Conservation (phyloP, 2,329 filamentous ascomycete genomes). For the Phialophora verrucosa region DNA sequence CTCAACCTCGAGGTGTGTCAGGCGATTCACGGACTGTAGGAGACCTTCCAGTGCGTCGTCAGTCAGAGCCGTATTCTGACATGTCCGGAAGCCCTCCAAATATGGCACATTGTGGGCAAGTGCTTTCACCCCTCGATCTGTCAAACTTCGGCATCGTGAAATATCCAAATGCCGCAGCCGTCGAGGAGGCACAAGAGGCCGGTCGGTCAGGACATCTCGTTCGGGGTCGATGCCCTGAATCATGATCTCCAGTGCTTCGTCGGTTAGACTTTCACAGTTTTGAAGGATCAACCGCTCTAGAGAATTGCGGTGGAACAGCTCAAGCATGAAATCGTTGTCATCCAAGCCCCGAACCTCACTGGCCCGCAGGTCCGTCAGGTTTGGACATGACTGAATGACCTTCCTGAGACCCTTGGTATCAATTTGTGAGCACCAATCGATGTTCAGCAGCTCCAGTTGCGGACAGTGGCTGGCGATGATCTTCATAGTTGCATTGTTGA, state of each 20-base stretch:
- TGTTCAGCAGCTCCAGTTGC: slow-evolving; percentile 80
- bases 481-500: slow-evolving; percentile 83
- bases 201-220: slow-evolving; percentile 78
- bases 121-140: slow-evolving; percentile 71
- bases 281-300: slow-evolving; percentile 82
- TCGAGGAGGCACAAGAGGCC: slow-evolving; percentile 76
- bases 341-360: slow-evolving; percentile 83
- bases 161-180: slow-evolving; percentile 84
- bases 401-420: slow-evolving; percentile 75
- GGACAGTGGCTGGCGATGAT: slow-evolving; percentile 82
- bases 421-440: slow-evolving; percentile 91
- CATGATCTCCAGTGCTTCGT: slow-evolving; percentile 74
- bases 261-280: slow-evolving; percentile 78
- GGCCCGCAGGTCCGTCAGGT: slow-evolving; percentile 77
- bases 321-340: slow-evolving; percentile 71
- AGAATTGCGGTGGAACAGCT: slow-evolving; percentile 78
- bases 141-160: slow-evolving; percentile 76
- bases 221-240: slow-evolving; percentile 77
- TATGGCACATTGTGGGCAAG: slow-evolving; percentile 77
- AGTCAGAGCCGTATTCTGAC: slow-evolving; percentile 74
- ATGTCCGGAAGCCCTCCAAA: slow-evolving; percentile 82
- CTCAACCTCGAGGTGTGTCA: slow-evolving; percentile 89
- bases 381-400: slow-evolving; percentile 74
- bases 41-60: slow-evolving; percentile 75
- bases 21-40: slow-evolving; percentile 73